A percentile compares a stretch with the other conserved stretches of the same genome.
These are phyloP conservation scores for Chiua virens DNA, from an alignment of 768 basidiomycete species.

Conservation along the genomic window DNA sequence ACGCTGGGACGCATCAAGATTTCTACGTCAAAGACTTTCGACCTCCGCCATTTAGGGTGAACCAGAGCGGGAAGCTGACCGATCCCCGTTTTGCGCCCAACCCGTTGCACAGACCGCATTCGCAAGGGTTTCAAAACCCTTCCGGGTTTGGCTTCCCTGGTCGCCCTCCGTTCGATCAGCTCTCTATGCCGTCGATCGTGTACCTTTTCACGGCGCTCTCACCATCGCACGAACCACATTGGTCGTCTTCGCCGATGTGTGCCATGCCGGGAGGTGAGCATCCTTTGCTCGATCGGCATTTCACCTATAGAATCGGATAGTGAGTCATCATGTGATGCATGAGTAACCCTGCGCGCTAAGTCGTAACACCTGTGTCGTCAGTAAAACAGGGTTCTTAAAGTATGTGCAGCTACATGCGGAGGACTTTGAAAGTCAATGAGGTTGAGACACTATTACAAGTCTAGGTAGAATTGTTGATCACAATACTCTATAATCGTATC, in stretches of 20 bases:
- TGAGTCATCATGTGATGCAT: constrained; percentile 16
- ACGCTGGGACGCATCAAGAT: constrained; percentile 40
- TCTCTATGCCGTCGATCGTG: constrained; percentile 36
- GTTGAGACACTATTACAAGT: not conserved
- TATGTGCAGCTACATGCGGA: constrained; percentile 40
- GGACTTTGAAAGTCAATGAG: constrained; percentile 29
- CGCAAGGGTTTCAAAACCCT: constrained; percentile 16
- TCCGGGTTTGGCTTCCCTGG: constrained; percentile 10
- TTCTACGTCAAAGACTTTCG: constrained; percentile 40
- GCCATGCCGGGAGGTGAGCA: constrained; percentile 16
- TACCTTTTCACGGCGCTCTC: constrained; percentile 43
- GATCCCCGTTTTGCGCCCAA: constrained; percentile 6
- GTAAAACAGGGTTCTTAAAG: constrained; percentile 37
- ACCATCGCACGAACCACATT: constrained; percentile 36
- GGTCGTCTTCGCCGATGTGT: constrained; percentile 37
- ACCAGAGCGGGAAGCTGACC: constrained; percentile 2
- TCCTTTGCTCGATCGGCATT: constrained; percentile 24
- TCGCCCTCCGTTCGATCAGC: constrained; percentile 20
- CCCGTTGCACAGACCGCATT: constrained; percentile 12
- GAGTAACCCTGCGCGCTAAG: constrained; percentile 1
- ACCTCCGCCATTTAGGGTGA: constrained; percentile 16
- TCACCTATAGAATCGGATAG: constrained; percentile 31
- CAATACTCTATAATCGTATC: no score
- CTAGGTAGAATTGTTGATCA: not conserved
- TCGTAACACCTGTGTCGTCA: constrained; percentile 2